phyloP scores from a whole-genome alignment of 2,329 filamentous ascomycete species.

The Aspergillus vadensis region DNA sequence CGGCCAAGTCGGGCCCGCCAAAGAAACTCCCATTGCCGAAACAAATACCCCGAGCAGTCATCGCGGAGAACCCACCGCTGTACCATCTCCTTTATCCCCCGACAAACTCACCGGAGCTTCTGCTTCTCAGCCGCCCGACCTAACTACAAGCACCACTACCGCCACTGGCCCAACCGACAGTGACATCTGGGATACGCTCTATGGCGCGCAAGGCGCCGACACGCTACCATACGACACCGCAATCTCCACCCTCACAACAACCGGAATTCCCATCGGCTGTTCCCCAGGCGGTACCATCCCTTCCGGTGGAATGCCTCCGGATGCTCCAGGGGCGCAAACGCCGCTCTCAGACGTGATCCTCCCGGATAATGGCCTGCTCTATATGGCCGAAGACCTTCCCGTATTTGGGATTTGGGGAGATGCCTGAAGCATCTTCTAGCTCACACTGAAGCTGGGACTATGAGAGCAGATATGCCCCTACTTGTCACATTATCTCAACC shows the following conservation, averaged over 20 bases:
- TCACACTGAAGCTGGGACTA: neutral
- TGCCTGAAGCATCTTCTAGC: conserved; percentile 11
- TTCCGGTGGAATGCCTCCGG: conserved; percentile 13
- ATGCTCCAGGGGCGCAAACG: conserved; percentile 28
- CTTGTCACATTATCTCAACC: too few relatives aligned
- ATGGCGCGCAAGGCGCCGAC: conserved; percentile 21
- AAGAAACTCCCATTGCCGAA: conserved; percentile 13
- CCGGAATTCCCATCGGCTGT: conserved; percentile 36
- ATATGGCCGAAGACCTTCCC: conserved; percentile 38
- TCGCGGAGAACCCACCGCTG: conserved; percentile 12
- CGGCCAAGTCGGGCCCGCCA: conserved; percentile 34
- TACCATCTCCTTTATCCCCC: conserved; percentile 28
- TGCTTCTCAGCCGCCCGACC: conserved; percentile 16
- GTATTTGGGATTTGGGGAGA: conserved; percentile 38
- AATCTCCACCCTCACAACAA: conserved; percentile 37
- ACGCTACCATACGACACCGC: conserved; percentile 33
- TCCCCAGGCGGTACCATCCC: conserved; percentile 35
- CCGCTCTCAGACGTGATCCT: conserved; percentile 37
- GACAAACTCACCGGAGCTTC: conserved; percentile 23
- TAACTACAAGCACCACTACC: conserved; percentile 12
- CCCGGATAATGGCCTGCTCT: conserved; percentile 36
- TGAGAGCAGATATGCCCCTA: too few relatives aligned
- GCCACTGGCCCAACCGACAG: conserved; percentile 18
- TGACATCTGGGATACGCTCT: conserved; percentile 36
- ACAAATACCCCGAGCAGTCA: conserved; percentile 12